Base-by-base conservation (phyloP, 2,329 filamentous ascomycete species). In the Juglanconis oblonga region DNA sequence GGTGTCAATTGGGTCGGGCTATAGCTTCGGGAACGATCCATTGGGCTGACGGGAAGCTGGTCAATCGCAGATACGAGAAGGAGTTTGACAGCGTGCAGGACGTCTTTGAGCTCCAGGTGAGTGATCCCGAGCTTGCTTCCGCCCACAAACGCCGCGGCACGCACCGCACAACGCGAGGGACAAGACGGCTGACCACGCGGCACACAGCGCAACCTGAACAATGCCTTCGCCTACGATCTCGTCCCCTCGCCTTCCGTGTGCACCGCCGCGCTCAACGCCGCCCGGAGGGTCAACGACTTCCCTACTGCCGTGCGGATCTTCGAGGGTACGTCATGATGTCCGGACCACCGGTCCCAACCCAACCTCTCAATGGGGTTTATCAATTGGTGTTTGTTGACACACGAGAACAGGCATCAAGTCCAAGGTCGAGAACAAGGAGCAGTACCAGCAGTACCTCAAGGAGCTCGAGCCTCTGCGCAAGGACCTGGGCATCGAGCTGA, bases 171-270 rank as follows among this genome's bases (percentile, higher is more conserved):
- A 32, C 42, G 32, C 51, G 38, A 62, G 52, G 40, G 40, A 14
- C 55, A 55, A 48, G 5, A 35, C 6, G 57, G 38, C 64, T 67
- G 62, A 67, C 63, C 52, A 36, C 38, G 24, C 47, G 42, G 42
- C 5, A 33, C 40, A 45, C 52, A 59, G 61, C 91, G 92, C 79
- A 97, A 97, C 83, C 85, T 97, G 74, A 99, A 99, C 89, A 99
- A 99, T 83, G 94, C 92, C 76, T 99, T 99, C 81, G 95, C 95
- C 74, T 99, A 99, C 88, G 95, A 99, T 88, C 89, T 99, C 73
- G 95, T 99, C 68, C 95, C 96, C 73, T 95, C 94, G 49, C 88
- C 94, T 66, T 87, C 91, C 69, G 95, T 99, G 74, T 86, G 97
- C 77, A 87, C 86, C 71, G 93, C 95, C 71, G 95, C 95, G 66